Conservation (phyloP, 225 moss, liverwort and hornwort genomes). For the Pseudoscleropodium purum region DNA sequence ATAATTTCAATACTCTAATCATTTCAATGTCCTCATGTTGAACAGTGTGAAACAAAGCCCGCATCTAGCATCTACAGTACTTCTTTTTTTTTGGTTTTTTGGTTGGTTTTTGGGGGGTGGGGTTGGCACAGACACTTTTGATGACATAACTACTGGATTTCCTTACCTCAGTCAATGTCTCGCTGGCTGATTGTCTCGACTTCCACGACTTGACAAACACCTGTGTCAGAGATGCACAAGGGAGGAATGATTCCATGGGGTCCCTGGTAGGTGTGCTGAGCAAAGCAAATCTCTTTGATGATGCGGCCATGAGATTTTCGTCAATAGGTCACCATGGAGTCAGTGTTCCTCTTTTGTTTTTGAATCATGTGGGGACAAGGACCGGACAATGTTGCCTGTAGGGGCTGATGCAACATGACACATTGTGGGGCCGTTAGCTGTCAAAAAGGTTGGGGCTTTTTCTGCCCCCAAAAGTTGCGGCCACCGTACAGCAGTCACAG, state of each 20-base stretch:
- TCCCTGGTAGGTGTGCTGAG: not conserved
- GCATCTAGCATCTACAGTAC: not conserved
- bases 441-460: not conserved
- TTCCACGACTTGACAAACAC: not conserved
- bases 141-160: not conserved
- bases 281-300: not conserved
- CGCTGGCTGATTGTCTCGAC: not conserved
- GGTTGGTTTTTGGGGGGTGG: fast-evolving
- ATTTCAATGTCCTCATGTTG: not conserved
- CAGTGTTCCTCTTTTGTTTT: not conserved
- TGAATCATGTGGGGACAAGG: not conserved
- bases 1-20: not conserved
- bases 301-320: not conserved
- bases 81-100: not conserved
- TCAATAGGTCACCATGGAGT: not conserved
- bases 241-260: not conserved
- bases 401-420: not conserved
- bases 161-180: not conserved
- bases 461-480: not conserved
- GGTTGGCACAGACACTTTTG: not conserved
- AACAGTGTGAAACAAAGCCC: not conserved
- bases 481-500: not conserved
- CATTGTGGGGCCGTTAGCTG: not conserved
- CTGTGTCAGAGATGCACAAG: not conserved
- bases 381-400: no score